A percentile compares a stretch with the other conserved stretches of the same genome.
phyloP scores from a whole-genome alignment of 768 basidiomycete species.

The Hygrocybe punicea region DNA sequence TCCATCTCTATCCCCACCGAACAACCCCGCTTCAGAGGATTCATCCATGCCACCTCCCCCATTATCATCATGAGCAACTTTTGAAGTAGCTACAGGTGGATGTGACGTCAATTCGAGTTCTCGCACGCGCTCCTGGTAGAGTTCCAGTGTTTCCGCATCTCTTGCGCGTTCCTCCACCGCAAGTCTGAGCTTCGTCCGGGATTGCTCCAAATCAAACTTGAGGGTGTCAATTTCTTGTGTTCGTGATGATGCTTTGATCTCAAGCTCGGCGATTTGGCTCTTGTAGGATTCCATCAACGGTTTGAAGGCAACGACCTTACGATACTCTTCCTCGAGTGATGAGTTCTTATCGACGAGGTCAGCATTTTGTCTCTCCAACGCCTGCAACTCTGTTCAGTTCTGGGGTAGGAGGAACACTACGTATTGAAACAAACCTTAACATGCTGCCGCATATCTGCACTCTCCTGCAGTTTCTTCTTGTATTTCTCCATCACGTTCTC shows the following conservation, averaged over 20 bases:
- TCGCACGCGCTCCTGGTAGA: slow-evolving; percentile 86
- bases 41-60: slow-evolving; percentile 22
- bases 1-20: slow-evolving; percentile 19
- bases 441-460: slow-evolving; percentile 81
- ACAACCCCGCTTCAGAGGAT: slow-evolving; percentile 46
- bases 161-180: slow-evolving; percentile 65
- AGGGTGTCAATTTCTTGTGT: slow-evolving; percentile 70
- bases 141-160: slow-evolving; percentile 79
- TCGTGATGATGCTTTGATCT: slow-evolving; percentile 61
- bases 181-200: slow-evolving; percentile 64
- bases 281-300: slow-evolving; percentile 93
- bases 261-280: slow-evolving; percentile 76
- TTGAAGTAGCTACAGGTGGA: slow-evolving; percentile 38
- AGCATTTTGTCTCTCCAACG: slow-evolving; percentile 89
- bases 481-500: slow-evolving; percentile 99
- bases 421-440: slow-evolving; percentile 57
- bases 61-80: slow-evolving; percentile 14
- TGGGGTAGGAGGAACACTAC: neutral
- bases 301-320: slow-evolving; percentile 80
- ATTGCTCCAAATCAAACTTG: slow-evolving; percentile 74
- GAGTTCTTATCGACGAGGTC: slow-evolving; percentile 89
- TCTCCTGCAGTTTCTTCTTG: slow-evolving; percentile 96
- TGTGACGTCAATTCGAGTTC: slow-evolving; percentile 77
- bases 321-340: slow-evolving; percentile 87
- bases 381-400: slow-evolving; percentile 39